Base-by-base conservation (phyloP, 2,329 filamentous ascomycete genomes). In the Fusarium goolgardi region DNA sequence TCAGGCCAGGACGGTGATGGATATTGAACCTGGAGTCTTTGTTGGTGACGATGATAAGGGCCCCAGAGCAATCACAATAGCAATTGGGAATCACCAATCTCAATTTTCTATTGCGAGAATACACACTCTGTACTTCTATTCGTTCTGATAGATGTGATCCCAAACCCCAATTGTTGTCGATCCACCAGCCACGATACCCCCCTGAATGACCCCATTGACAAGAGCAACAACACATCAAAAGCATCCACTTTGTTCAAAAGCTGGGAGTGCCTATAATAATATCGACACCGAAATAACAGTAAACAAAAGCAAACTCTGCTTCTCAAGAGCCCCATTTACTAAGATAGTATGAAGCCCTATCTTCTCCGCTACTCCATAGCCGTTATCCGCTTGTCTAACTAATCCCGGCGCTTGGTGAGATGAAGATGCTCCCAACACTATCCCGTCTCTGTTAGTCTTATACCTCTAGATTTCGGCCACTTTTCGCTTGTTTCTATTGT, bases 351-450 rank as follows among this genome's bases (percentile, higher is more conserved):
- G 44, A 66, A 60, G 51, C 37, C 53, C 50, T 54, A 35, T 40
- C 34, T 40, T 27, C 46, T 46, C 21, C 35, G 49, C n/a, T 29
- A 27, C 31, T 45, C 32, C 31, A 55, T 51, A 57, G 25, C 51
- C 18, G 46, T 43, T 57, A 63, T 62, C 65, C 65, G 39, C 63
- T 62, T 67, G 51, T 40, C 46, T 61, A 57, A 43, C 44, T 61
- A 57, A 64, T 54, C 58, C 67, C 47, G 61, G 65, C 49, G 53
- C 51, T 62, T 55, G 44, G 68, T 67, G 63, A 73, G 73, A 73
- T 73, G 71, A 73, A 67, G 70, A 73, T 73, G 58, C 59, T 58
- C 70, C 63, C 57, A 58, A 39, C 49, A 40, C 65, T 52, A 40
- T 58, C 50, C 58, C 45, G 44, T 63, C 46, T 43, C 64, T 46